Conservation (phyloP, 1,139 yeast genomes). For the Diutina scorzettiae region DNA sequence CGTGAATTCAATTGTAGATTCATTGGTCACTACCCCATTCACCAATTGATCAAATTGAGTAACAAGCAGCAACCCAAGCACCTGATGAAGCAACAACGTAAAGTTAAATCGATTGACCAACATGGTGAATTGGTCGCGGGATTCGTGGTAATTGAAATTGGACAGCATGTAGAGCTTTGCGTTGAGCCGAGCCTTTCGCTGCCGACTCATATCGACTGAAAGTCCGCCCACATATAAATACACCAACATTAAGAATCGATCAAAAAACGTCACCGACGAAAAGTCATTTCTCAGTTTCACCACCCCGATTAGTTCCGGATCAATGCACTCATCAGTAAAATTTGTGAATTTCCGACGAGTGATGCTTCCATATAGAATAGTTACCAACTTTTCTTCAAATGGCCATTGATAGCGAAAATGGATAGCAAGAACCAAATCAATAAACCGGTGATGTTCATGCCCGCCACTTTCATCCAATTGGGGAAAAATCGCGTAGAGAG, state of each 20-base stretch:
- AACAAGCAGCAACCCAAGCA: conserved; percentile 14
- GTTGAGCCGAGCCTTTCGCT: conserved; percentile 17
- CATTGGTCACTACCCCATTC: not conserved
- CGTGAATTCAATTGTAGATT: conserved; percentile 14
- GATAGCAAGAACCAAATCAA: conserved; percentile 15
- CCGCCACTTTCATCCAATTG: not conserved
- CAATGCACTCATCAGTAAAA: conserved; percentile 22
- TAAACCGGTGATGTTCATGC: conserved; percentile 11
- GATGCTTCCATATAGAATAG: conserved; percentile 19
- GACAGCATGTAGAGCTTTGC: conserved; percentile 30
- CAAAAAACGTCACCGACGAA: conserved; percentile 21
- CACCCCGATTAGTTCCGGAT: conserved; percentile 17
- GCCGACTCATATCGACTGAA: conserved; percentile 15
- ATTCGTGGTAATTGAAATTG: conserved; percentile 18
- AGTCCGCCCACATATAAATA: conserved; percentile 23
- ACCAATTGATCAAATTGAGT: conserved; percentile 9
- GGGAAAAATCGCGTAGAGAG: conserved; percentile 6
- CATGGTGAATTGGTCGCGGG: conserved; percentile 18
- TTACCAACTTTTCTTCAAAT: conserved; percentile 23
- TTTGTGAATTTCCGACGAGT: conserved; percentile 26
- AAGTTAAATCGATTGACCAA: conserved; percentile 29
- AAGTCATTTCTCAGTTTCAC: conserved; percentile 21
- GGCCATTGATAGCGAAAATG: conserved; percentile 24
- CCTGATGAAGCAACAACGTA: conserved; percentile 21
- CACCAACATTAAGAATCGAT: conserved; percentile 24